Evolutionary conservation across 805 yeast genomes (phyloP).

Genomic region (Yamadazyma ubonensis): DNA sequence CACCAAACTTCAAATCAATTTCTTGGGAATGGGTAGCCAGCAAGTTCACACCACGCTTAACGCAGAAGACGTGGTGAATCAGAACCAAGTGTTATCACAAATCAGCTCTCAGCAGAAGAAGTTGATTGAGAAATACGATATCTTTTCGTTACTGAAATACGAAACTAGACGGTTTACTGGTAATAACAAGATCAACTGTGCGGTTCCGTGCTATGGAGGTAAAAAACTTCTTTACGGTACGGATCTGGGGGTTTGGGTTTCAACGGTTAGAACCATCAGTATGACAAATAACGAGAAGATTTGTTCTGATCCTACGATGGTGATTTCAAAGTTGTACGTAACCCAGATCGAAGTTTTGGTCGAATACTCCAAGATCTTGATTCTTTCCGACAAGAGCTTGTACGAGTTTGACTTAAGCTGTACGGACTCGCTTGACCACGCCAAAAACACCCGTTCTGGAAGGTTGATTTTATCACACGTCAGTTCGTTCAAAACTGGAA

Average conservation of each 20-base stretch:
- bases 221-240: slow-evolving; percentile 88
- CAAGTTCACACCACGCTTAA: slow-evolving; percentile 54
- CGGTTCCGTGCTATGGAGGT: slow-evolving; percentile 93
- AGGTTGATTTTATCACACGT: slow-evolving; percentile 86
- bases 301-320: slow-evolving; percentile 71
- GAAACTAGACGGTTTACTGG: slow-evolving; percentile 75
- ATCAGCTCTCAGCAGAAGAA: slow-evolving; percentile 76
- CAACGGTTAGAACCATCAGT: slow-evolving; percentile 61
- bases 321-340: slow-evolving; percentile 72
- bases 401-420: slow-evolving; percentile 68
- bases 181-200: slow-evolving; percentile 79
- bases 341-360: slow-evolving; percentile 90
- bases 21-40: slow-evolving; percentile 52
- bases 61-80: slow-evolving; percentile 57
- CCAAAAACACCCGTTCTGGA: slow-evolving; percentile 58
- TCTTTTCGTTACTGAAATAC: slow-evolving; percentile 73
- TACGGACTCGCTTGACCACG: slow-evolving; percentile 47
- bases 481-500: slow-evolving; percentile 87
- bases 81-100: slow-evolving; percentile 77
- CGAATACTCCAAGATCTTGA: slow-evolving; percentile 80
- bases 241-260: slow-evolving; percentile 83
- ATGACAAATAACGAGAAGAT: slow-evolving; percentile 48
- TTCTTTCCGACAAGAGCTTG: slow-evolving; percentile 77
- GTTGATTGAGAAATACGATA: slow-evolving; percentile 68
- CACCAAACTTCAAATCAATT: slow-evolving; percentile 48